Conservation (phyloP, 1,139 yeast species). For the Pichia norvegensis region DNA sequence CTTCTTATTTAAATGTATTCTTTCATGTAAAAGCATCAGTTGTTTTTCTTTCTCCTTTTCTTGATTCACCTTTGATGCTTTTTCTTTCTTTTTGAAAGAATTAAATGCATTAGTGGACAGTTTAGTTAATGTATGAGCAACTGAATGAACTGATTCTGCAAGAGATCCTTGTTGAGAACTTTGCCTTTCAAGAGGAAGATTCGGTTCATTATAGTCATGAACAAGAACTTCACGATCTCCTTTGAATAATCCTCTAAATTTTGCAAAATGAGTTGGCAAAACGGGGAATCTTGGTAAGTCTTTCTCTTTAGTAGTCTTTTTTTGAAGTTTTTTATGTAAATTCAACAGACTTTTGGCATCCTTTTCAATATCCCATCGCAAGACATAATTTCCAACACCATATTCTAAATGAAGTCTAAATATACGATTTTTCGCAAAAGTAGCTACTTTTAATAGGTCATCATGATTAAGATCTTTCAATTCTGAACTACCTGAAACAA, state of each 20-base stretch:
- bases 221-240: conserved; percentile 3
- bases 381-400: conserved; percentile 74
- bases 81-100: neutral
- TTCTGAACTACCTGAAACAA: neutral
- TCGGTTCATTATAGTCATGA: neutral
- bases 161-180: neutral
- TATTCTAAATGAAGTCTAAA: conserved; percentile 73
- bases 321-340: conserved; percentile 58
- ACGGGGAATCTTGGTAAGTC: conserved; percentile 39
- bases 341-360: conserved; percentile 62
- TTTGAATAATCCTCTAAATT: conserved; percentile 11
- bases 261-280: conserved; percentile 8
- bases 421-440: conserved; percentile 33
- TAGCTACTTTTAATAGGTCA: conserved; percentile 4
- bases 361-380: conserved; percentile 74
- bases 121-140: conserved; percentile 5
- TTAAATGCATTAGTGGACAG: conserved; percentile 7
- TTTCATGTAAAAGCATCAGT: conserved; percentile 1
- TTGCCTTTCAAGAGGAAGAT: neutral
- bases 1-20: conserved; percentile 11
- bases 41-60: conserved; percentile 1
- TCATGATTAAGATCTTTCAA: neutral
- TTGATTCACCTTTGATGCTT: neutral
- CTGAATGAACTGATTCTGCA: conserved; percentile 2
- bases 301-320: conserved; percentile 34